A percentile compares a stretch with the other conserved stretches of the same genome.
Evolutionary conservation across 2,329 filamentous ascomycete species (phyloP).

Genomic region (Botrytis paeoniae): DNA sequence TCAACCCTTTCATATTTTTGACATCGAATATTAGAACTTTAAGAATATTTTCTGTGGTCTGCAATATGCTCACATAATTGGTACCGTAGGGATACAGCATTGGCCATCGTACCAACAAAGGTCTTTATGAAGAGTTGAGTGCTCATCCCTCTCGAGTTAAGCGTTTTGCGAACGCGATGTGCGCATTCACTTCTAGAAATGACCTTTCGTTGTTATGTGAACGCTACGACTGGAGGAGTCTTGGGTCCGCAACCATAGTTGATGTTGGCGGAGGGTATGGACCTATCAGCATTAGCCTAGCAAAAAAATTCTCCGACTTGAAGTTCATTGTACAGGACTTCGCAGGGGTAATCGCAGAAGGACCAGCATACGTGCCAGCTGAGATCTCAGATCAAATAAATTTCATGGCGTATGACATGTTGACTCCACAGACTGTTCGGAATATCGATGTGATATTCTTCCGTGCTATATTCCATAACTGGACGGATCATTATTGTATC

Average conservation of each 20-base stretch:
- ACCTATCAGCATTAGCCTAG: conserved; percentile 54
- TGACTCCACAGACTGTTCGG: neutral
- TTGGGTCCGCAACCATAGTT: conserved; percentile 52
- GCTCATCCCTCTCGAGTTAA: conserved; percentile 39
- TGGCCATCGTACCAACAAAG: conserved; percentile 8
- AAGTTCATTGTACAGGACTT: conserved; percentile 58
- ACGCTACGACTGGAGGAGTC: conserved; percentile 51
- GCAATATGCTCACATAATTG: neutral
- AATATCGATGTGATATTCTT: conserved; percentile 6
- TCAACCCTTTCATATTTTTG: neutral
- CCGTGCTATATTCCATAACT: conserved; percentile 14
- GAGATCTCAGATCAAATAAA: neutral
- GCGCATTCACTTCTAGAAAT: conserved; percentile 51
- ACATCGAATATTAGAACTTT: neutral
- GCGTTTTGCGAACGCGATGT: conserved; percentile 55
- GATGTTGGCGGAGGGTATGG: conserved; percentile 61
- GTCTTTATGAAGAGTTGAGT: conserved; percentile 6
- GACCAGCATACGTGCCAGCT: neutral
- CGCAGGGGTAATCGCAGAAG: conserved; percentile 41
- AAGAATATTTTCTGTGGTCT: neutral
- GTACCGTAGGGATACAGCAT: conserved; percentile 3
- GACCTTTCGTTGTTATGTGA: conserved; percentile 51
- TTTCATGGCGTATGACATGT: conserved; percentile 17
- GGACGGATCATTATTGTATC: conserved; percentile 15
- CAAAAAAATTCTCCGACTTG: conserved; percentile 48